Conservation (phyloP, 176 grass and related monocot genomes). For the Juncus inflexus region DNA sequence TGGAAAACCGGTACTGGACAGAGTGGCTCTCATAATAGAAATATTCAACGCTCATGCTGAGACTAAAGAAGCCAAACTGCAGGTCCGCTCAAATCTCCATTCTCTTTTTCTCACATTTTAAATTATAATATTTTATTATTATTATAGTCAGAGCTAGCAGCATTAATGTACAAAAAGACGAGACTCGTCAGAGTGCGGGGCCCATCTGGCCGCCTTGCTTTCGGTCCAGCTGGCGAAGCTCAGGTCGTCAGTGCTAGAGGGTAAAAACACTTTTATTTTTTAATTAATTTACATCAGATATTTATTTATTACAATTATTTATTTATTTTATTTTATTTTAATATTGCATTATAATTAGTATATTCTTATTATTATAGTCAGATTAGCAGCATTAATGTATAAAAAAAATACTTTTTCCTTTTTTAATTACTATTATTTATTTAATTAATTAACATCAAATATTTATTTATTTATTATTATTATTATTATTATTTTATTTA, state of each 20-base stretch:
- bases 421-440: not conserved
- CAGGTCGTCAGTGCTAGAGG: constrained; percentile 98
- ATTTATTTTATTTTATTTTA: constrained; percentile 1
- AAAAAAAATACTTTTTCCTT: no score
- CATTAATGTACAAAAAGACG: constrained; percentile 92
- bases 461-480: not conserved
- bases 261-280: constrained; percentile 30
- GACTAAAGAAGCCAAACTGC: constrained; percentile 96
- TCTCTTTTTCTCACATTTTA: constrained; percentile 19
- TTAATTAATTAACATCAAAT: not conserved
- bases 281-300: no score
- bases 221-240: constrained; percentile 83
- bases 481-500: constrained; percentile 5
- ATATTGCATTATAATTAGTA: no score
- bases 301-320: not conserved
- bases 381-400: no score
- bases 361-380: no score
- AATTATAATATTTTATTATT: constrained; percentile 24
- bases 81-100: constrained; percentile 43
- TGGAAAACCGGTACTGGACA: constrained; percentile 78
- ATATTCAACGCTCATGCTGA: constrained; percentile 99
- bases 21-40: constrained; percentile 91
- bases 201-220: constrained; percentile 73
- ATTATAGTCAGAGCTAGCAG: constrained; percentile 81
- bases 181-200: constrained; percentile 86